These are phyloP conservation scores for Aegle marmelos DNA, from an alignment of 345 rosid species.

Conservation along the genomic window DNA sequence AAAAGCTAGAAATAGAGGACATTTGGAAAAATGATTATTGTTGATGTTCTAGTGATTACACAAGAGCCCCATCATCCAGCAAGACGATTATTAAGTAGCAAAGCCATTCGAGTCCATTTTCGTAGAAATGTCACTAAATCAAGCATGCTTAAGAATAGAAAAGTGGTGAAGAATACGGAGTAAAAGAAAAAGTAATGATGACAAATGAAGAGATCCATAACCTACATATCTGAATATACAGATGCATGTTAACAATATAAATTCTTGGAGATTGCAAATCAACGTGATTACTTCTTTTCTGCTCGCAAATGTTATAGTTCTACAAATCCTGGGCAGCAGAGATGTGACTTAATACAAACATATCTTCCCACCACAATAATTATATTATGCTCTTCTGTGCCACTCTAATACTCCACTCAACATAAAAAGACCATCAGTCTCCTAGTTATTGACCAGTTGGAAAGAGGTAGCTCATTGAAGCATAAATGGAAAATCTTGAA, in stretches of 20 bases:
- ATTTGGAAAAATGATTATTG: background rate
- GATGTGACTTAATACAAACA: background rate
- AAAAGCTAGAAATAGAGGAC: background rate
- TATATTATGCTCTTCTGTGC: background rate
- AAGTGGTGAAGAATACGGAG: background rate
- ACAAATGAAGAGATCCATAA: background rate
- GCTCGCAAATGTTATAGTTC: background rate
- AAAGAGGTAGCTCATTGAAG: background rate
- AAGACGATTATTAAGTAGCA: background rate
- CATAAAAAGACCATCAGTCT: background rate
- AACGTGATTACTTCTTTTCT: background rate
- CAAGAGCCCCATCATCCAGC: too few species aligned
- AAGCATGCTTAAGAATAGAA: background rate
- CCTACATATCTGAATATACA: background rate
- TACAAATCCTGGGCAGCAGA: background rate
- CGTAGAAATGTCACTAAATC: background rate
- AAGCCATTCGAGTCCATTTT: background rate
- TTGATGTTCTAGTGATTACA: background rate
- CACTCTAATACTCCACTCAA: background rate
- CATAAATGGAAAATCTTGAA: background rate
- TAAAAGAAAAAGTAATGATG: background rate
- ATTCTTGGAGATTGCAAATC: background rate
- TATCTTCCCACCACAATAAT: background rate
- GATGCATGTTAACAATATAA: background rate
- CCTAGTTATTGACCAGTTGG: background rate